A percentile compares a stretch with the other conserved stretches of the same genome.
These are phyloP conservation scores for Acanthamoeba healyi DNA, from an alignment of 208 protist species.

Conservation along the genomic window DNA sequence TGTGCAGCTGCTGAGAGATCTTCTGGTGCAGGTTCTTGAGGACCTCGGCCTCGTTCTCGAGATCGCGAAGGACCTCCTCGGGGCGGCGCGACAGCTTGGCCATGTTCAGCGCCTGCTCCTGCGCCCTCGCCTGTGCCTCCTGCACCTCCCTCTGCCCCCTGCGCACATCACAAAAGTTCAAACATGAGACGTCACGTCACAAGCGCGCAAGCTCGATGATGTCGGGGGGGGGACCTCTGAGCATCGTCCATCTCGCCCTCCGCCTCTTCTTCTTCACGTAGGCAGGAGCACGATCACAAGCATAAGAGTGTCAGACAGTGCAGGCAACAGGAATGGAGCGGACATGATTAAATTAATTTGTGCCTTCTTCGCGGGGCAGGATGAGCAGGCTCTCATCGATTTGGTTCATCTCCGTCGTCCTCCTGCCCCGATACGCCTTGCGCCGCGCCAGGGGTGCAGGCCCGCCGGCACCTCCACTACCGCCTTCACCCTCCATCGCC, in stretches of 20 bases:
- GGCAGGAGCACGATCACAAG: too few species aligned
- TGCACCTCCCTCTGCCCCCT: background rate
- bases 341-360: background rate
- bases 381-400: slow-evolving; percentile 14
- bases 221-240: too few species aligned
- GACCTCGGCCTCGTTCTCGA: background rate
- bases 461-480: background rate
- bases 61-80: slow-evolving; percentile 1
- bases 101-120: background rate
- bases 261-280: background rate
- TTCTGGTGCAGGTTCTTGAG: background rate
- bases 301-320: too few species aligned
- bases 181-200: too few species aligned
- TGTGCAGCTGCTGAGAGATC: background rate
- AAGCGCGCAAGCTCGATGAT: background rate
- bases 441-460: background rate
- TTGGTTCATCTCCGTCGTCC: slow-evolving; percentile 18
- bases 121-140: slow-evolving; percentile 2
- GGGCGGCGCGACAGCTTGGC: background rate
- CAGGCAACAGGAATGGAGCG: background rate
- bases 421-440: background rate
- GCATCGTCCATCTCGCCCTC: too few species aligned
- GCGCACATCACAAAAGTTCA: background rate
- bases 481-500: background rate
- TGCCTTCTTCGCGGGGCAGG: background rate